These are phyloP conservation scores for Lolium multiflorum DNA, from an alignment of 176 grass and related monocot genomes.

Conservation along the genomic window DNA sequence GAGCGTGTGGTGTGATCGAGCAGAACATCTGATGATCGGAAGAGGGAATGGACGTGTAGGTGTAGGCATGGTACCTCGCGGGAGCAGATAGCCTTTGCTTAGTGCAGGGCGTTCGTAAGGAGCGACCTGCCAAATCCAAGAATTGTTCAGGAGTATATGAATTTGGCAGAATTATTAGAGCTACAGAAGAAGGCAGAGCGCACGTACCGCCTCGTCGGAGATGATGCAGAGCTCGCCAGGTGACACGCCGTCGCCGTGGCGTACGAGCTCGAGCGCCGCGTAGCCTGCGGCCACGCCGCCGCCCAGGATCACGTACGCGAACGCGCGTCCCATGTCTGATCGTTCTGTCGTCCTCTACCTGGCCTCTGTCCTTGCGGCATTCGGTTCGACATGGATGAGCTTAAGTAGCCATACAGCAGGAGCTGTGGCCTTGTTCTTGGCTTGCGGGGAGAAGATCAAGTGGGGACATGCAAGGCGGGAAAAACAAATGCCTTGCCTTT, in stretches of 20 bases:
- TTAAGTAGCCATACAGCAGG: conserved; percentile 25
- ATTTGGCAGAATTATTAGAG: no score
- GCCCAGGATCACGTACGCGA: conserved; percentile 84
- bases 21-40: no score
- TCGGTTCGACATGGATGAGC: neutral
- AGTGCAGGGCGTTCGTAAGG: conserved; percentile 76
- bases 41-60: no score
- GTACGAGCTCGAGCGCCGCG: conserved; percentile 83
- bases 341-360: neutral
- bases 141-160: neutral
- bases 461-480: conserved; percentile 12
- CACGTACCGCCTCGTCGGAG: conserved; percentile 80
- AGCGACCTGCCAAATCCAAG: conserved; percentile 52
- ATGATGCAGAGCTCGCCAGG: conserved; percentile 88
- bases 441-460: conserved; percentile 38
- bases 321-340: conserved; percentile 69
- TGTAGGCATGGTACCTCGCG: conserved; percentile 48
- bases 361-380: neutral
- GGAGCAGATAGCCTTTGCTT: conserved; percentile 68
- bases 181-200: no score
- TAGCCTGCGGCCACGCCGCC: conserved; percentile 94
- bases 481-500: conserved; percentile 35
- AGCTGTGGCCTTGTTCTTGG: conserved; percentile 45
- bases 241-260: conserved; percentile 40
- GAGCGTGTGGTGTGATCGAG: neutral